Evolutionary conservation across 495 filamentous ascomycete genomes (phyloP), one percentile per base, ranked within the genome.

Genomic region (Tricharina praecox): DNA sequence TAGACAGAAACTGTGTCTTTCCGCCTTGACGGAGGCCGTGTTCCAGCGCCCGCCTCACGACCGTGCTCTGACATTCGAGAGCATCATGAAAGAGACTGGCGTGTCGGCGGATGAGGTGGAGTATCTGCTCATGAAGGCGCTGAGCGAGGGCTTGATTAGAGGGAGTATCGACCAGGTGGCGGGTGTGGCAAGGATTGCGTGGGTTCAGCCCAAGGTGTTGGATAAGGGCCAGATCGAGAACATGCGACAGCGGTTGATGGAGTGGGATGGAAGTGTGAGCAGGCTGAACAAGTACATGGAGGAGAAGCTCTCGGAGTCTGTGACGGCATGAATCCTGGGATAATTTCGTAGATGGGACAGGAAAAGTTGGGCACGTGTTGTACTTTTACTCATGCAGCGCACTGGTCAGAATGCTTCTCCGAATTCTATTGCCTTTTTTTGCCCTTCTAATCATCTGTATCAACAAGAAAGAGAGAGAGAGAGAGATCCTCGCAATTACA

Each of bases 171-270:
- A 99, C 66, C 86, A 99, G 68, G 90, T 96, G 23, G 86, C 81
- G 41, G 77, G 85, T 68, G 74, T 96, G 43, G 90, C 90, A 21
- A 73, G 87, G 61, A 94, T 99, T 67, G 84, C 84, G 61, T 99
- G 90, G 90, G 90, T 99, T 33, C 90, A 99, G 71, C 92, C 90
- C 10, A 95, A 95, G 71, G 83, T 94, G 40, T 64, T 97, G 55
- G 90, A 96, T 66, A 83, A 86, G 75, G 77, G 74, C 62, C 92
- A 96, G 72, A 92, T 99, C 54, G 85, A 85, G 60, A 85, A 78
- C 53, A 96, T 99, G 90, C 77, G 82, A 55, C 70, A 72, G 57
- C 67, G 87, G 45, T 65, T 99, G 60, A 76, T 79, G 64, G 86
- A 96, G 50, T 99, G 90, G 90, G 86, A 93, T 67, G 76, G 75